Percentiles rank a stretch among this genome's conserved stretches.
These are phyloP conservation scores for Cladorrhinum samala DNA, from an alignment of 495 filamentous ascomycete species.

Conservation along the genomic window DNA sequence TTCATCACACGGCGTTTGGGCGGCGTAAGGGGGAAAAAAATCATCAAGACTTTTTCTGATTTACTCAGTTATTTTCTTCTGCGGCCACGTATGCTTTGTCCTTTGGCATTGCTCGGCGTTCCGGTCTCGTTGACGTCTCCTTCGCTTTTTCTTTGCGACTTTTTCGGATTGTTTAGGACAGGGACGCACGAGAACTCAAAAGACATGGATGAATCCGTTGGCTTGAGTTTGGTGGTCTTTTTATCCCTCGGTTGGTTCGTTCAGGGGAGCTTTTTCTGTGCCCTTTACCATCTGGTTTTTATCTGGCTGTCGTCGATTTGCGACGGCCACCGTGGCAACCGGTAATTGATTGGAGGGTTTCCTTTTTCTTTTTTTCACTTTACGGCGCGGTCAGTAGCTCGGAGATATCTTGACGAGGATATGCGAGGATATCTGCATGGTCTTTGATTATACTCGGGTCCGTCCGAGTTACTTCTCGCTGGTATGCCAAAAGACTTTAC, in stretches of 20 bases:
- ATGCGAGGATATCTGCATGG: too few species aligned
- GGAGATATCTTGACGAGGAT: too few species aligned
- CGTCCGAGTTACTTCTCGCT: too few species aligned
- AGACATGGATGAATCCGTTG: slow-evolving; percentile 11
- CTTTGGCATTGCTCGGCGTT: slow-evolving; percentile 18
- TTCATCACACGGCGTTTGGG: slow-evolving; percentile 16
- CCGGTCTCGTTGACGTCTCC: slow-evolving; percentile 6
- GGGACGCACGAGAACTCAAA: slow-evolving; percentile 9
- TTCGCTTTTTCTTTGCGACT: slow-evolving; percentile 3
- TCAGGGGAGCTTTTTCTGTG: background rate
- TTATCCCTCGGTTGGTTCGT: background rate
- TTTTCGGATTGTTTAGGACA: slow-evolving; percentile 6
- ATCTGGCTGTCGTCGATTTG: too few species aligned
- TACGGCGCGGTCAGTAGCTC: too few species aligned
- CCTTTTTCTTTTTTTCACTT: too few species aligned
- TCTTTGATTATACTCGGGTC: too few species aligned
- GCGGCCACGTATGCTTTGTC: slow-evolving; percentile 6
- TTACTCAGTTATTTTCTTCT: background rate
- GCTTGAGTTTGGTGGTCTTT: slow-evolving; percentile 1
- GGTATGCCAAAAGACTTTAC: too few species aligned
- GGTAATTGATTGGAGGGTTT: too few species aligned
- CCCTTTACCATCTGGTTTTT: slow-evolving; percentile 2
- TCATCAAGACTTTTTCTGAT: slow-evolving; percentile 6
- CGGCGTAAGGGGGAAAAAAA: slow-evolving; percentile 8
- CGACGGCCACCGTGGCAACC: too few species aligned